Conservation (phyloP, 441 rosid species). For the Erysimum cheiri region DNA sequence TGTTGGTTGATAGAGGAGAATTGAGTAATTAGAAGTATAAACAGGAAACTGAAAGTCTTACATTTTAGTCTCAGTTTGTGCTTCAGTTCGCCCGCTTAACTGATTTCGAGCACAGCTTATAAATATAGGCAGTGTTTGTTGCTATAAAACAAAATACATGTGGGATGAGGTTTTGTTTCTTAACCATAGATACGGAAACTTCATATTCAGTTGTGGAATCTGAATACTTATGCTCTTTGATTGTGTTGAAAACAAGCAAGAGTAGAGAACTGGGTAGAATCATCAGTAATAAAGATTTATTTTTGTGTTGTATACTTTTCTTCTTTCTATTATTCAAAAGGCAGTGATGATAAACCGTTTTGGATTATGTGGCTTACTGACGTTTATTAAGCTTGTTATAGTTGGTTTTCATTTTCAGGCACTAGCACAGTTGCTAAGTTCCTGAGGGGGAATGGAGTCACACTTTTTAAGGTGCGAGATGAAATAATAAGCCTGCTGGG, state of each 20-base stretch:
- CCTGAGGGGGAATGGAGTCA: constrained; percentile 77
- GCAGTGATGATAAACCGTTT: background rate
- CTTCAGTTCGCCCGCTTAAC: background rate
- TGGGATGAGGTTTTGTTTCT: constrained; percentile 9
- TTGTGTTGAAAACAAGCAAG: background rate
- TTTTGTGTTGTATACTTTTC: background rate
- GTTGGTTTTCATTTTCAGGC: constrained; percentile 47
- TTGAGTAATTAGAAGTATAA: background rate
- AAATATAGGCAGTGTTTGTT: constrained; percentile 15
- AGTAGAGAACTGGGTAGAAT: constrained; percentile 9
- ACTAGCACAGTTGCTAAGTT: constrained; percentile 85
- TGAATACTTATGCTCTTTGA: constrained; percentile 14
- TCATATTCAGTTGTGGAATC: background rate
- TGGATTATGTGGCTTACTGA: background rate
- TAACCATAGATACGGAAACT: background rate
- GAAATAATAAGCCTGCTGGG: constrained; percentile 78
- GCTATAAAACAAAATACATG: background rate
- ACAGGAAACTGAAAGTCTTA: background rate
- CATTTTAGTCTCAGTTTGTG: constrained; percentile 1
- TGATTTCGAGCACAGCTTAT: background rate
- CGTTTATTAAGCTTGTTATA: constrained; percentile 11
- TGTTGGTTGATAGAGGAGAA: constrained; percentile 10
- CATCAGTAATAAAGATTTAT: background rate
- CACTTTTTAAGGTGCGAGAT: constrained; percentile 70
- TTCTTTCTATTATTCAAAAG: constrained; percentile 21